phyloP scores from a whole-genome alignment of 2,329 filamentous ascomycete species.

The Alternaria sp. region DNA sequence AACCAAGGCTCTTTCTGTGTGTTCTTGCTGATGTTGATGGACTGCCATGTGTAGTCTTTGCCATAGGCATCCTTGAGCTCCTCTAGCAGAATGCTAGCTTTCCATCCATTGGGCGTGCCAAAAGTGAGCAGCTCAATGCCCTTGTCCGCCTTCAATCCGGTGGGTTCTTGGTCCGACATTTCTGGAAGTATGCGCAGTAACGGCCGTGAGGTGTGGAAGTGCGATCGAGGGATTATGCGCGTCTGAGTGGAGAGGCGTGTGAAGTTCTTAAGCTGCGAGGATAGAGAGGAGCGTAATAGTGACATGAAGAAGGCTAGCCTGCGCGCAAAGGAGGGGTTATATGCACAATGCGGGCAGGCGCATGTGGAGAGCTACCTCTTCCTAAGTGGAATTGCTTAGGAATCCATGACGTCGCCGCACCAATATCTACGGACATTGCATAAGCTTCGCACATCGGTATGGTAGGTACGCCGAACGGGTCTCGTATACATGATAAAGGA shows the following conservation, averaged over 20 bases:
- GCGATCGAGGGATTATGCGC: constrained; percentile 18
- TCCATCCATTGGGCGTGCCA: constrained; percentile 60
- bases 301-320: constrained; percentile 27
- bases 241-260: constrained; percentile 20
- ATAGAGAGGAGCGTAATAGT: constrained; percentile 26
- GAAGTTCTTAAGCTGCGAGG: constrained; percentile 23
- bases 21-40: constrained; percentile 66
- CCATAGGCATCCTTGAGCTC: constrained; percentile 73
- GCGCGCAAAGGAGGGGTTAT: constrained; percentile 35
- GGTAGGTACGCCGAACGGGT: background rate
- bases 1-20: constrained; percentile 74
- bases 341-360: constrained; percentile 12
- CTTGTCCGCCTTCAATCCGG: constrained; percentile 67
- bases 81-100: constrained; percentile 69
- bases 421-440: background rate
- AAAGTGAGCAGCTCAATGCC: constrained; percentile 72
- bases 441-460: background rate
- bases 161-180: constrained; percentile 54
- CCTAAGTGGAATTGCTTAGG: constrained; percentile 13
- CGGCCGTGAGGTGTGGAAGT: constrained; percentile 31
- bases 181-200: constrained; percentile 25
- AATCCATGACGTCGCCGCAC: constrained; percentile 23
- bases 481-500: background rate
- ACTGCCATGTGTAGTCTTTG: constrained; percentile 65
- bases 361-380: constrained; percentile 5